Conservation (phyloP, 208 protist species). For the Acanthamoeba royreba region DNA sequence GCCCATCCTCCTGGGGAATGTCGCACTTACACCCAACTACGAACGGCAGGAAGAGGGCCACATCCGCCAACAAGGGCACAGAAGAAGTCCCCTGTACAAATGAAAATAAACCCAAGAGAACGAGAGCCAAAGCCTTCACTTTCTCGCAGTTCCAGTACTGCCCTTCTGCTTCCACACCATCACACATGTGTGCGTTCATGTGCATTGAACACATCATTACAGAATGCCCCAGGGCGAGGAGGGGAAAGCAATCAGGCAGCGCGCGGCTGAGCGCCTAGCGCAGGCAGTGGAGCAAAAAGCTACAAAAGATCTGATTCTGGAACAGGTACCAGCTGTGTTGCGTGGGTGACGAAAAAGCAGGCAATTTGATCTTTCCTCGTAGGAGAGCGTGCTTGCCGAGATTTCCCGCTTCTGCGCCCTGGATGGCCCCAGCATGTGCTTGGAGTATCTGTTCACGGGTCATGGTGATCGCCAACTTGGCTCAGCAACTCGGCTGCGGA, state of each 20-base stretch:
- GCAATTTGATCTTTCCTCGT: background rate
- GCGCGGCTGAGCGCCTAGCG: background rate
- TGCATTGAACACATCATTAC: no score
- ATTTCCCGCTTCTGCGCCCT: background rate
- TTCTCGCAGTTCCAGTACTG: background rate
- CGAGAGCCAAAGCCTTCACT: background rate
- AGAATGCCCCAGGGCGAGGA: background rate
- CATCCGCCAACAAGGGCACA: no score
- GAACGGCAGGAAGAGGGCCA: no score
- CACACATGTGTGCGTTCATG: no score
- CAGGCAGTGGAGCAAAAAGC: background rate
- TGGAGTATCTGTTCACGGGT: background rate
- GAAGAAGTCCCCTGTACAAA: no score
- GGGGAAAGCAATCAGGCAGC: background rate
- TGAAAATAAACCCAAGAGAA: background rate
- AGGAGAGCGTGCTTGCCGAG: background rate
- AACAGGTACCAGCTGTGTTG: background rate
- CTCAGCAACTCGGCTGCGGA: background rate
- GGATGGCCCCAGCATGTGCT: background rate
- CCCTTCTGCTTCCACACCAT: background rate
- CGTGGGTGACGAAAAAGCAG: background rate
- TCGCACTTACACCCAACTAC: no score
- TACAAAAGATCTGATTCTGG: background rate
- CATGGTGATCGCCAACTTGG: background rate
- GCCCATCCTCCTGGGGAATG: no score